These are phyloP conservation scores for Cercospora brassicicola DNA, from an alignment of 2,329 filamentous ascomycete genomes.

Conservation along the genomic window DNA sequence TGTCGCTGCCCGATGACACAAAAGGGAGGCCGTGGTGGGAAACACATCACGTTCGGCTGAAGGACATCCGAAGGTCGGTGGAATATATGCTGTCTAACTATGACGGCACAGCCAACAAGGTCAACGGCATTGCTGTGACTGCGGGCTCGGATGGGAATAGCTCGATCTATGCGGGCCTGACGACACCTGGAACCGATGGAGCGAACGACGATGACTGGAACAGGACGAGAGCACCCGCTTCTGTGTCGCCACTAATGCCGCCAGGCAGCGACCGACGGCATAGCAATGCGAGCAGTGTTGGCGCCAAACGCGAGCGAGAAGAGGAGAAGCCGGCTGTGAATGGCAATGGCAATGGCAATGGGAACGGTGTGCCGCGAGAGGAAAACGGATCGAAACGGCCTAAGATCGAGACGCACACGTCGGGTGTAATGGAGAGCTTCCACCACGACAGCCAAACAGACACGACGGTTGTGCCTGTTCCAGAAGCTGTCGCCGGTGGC, in stretches of 20 bases:
- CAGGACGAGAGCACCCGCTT: conserved; percentile 34
- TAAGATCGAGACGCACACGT: conserved; percentile 14
- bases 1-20: conserved; percentile 72
- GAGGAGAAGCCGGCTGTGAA: conserved; percentile 30
- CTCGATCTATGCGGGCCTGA: conserved; percentile 50
- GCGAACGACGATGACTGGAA: conserved; percentile 35
- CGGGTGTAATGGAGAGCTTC: conserved; percentile 4
- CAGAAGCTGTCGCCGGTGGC: conserved; percentile 13
- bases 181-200: conserved; percentile 39
- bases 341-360: conserved; percentile 23
- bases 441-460: conserved; percentile 5
- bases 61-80: conserved; percentile 70
- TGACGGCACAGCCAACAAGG: conserved; percentile 43
- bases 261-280: conserved; percentile 36
- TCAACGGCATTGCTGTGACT: conserved; percentile 30
- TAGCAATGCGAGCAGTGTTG: conserved; percentile 35
- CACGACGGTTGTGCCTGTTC: conserved; percentile 14
- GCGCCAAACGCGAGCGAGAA: conserved; percentile 36
- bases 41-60: conserved; percentile 68
- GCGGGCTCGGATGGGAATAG: conserved; percentile 42
- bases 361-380: conserved; percentile 19
- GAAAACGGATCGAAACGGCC: conserved; percentile 29
- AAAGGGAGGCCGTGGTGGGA: conserved; percentile 85
- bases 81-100: conserved; percentile 67
- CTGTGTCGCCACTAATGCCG: conserved; percentile 27